Evolutionary conservation across 345 rosid genomes (phyloP), one percentile per base, ranked within the genome.

Genomic region (Limnanthes douglasii): DNA sequence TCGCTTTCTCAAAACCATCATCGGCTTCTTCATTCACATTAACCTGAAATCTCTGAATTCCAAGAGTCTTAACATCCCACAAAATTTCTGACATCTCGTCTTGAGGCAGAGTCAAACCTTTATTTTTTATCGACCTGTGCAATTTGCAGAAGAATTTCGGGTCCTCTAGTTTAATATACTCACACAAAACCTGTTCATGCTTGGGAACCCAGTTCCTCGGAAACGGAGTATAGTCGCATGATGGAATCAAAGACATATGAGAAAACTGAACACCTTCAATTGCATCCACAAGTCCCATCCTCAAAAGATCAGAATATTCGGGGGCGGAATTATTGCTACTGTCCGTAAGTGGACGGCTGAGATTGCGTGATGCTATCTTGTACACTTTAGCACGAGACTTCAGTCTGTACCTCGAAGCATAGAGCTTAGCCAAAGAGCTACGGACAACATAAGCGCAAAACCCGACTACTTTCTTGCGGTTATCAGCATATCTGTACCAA

Each of bases 381-480:
- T 90, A 84, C 15, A 90, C 98, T 66, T 80, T 90, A 26, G 98
- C 96, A 53, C 94, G 96, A 8, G 98, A 90, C 48, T 77, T 90
- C 32, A 90, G 69, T 46, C 86, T 80, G 53, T 84, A 84, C 69
- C 96, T 72, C 9, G 98, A 92, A 43, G 98, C 98, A 44, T 84
- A 90, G 22, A 84, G 73, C 62, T 84, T 90, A 48, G 96, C 98
- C 53, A 90, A 52, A 12, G 98, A 90, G 59, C 96, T 80, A 48
- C 96, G 74, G 35, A 90, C 72, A 15, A 90, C 78, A 46, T 90
- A 84, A 18, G 93, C 96, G 70, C 98, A 84, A 73, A 90, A 90
- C 2, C 85, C 94, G 43, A 90, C 83, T 34, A 78, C 73, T 60
- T 84, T 90, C 66, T 80, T 90, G 35, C 93, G 66, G 22, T 90